Base-by-base conservation (phyloP, 2,329 filamentous ascomycete species). In the Nigrospora sphaerica region DNA sequence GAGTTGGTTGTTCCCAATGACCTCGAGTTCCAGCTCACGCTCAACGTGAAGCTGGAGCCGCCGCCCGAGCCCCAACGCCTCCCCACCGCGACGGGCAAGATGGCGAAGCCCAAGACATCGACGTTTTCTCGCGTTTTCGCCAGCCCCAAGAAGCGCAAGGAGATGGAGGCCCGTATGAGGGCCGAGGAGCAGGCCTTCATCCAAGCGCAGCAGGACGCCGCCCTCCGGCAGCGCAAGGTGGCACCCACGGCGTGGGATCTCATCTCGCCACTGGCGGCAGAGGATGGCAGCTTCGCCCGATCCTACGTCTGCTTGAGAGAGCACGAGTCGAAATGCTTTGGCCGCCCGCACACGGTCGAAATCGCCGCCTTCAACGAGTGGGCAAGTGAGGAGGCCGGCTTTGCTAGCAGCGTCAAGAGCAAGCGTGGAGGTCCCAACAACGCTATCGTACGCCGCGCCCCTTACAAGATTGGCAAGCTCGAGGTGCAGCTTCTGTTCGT, bases 281-380 rank as follows among this genome's bases (percentile, higher is more conserved):
- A 88, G 32, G 92, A 97, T 63, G 93, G 93, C 43, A 95, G 89
- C 60, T 98, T 98, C 64, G 93, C 85, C 18, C 85, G 93, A 46
- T 86, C 93, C 4, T 98, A 98, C 57, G 85, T 98, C 16, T 92
- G 89, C 58, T 77, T 98, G 44, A 93, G 92, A 64, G 91, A 95
- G 62, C 90, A 96, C 61, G 93, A 98, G 67, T 74, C 81, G 45
- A 78, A 85, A 52, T 93, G 91, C 60, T 98, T 87, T 58, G 93
- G 93, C 33, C 84, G 93, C 16, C 90, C 89, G 10, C 85, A 92
- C 59, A 84, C 83, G 51, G 88, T 91, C 14, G 91, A 97, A 57
- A 83, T 97, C 46, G 87, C 89, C 16, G 95, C 90, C 68, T 98
- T 97, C 78, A 98, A 98, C 60, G 93, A 98, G 70, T 98, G 93